Conservation (phyloP, 2,329 filamentous ascomycete genomes). For the Diaporthe vaccinii region DNA sequence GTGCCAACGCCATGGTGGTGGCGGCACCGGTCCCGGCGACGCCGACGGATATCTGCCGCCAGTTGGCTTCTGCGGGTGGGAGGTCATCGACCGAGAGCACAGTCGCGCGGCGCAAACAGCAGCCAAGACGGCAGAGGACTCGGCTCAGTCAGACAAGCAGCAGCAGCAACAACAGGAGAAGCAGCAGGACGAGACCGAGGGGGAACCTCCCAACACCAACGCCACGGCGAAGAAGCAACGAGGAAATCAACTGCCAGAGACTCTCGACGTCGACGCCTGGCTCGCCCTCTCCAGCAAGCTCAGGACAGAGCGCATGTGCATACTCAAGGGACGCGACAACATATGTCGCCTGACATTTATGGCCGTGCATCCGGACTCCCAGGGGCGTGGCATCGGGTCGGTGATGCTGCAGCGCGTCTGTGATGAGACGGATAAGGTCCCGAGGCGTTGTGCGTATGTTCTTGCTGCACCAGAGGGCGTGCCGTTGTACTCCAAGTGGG, state of each 20-base stretch:
- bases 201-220: too few species aligned
- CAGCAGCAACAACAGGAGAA: not conserved
- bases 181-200: not conserved
- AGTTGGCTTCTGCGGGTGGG: too few species aligned
- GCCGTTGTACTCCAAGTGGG: not conserved
- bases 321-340: not conserved
- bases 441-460: not conserved
- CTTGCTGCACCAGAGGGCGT: conserved; percentile 6
- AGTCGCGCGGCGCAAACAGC: too few species aligned
- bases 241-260: too few species aligned
- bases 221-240: too few species aligned
- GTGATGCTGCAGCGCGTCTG: not conserved
- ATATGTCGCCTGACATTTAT: conserved; percentile 15
- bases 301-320: not conserved
- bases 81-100: too few species aligned
- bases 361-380: not conserved
- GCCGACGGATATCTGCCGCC: not conserved
- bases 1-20: too few species aligned
- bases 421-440: not conserved
- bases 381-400: not conserved
- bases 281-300: not conserved
- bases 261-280: too few species aligned
- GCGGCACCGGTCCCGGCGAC: not conserved
- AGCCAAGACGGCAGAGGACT: too few species aligned
- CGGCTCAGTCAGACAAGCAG: not conserved